Evolutionary conservation across 2,329 filamentous ascomycete genomes (phyloP).

Genomic region (Ceratocystis cubensis): DNA sequence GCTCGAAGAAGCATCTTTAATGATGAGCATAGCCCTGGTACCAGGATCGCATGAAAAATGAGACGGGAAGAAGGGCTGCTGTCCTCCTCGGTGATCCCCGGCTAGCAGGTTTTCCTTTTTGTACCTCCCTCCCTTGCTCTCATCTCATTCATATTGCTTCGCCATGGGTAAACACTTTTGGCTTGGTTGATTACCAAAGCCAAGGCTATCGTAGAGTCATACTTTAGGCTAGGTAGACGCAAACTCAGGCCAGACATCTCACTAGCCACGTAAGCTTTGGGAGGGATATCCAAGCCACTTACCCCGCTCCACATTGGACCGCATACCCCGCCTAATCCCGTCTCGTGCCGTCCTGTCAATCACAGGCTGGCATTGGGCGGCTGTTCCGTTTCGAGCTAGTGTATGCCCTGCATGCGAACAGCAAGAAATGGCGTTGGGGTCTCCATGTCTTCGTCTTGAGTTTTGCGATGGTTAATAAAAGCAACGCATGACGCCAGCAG

Average conservation of each 20-base stretch:
- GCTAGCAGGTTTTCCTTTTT: neutral
- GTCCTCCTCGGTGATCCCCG: neutral
- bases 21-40: neutral
- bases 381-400: neutral
- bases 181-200: neutral
- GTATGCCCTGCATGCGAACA: neutral
- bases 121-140: neutral
- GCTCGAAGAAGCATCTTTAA: neutral
- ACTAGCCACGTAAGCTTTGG: neutral
- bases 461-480: neutral
- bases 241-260: neutral
- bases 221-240: neutral
- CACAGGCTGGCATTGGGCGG: neutral
- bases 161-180: conserved; percentile 1
- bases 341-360: conserved; percentile 2
- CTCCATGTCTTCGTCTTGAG: neutral
- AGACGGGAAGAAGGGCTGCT: neutral
- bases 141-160: neutral
- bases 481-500: too few relatives aligned
- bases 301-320: neutral
- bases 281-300: neutral
- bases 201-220: neutral
- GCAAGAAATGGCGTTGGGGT: neutral
- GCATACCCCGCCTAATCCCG: neutral
- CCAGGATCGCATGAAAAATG: neutral